Evolutionary conservation across 768 basidiomycete genomes (phyloP).

Genomic region (Tremella yokohamensis): DNA sequence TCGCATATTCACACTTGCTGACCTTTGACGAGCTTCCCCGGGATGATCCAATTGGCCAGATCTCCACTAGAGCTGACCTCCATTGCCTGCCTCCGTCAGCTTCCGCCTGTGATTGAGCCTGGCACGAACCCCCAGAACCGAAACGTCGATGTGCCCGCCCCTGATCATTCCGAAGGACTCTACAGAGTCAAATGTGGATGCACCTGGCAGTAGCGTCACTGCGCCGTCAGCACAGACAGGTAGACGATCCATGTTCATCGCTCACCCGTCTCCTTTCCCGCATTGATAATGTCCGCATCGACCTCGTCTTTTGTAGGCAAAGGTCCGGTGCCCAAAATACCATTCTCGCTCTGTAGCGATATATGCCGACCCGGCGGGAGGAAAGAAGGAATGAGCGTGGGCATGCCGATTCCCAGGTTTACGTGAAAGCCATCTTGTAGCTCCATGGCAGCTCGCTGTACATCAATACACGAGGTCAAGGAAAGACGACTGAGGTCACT

Average conservation of each 20-base stretch:
- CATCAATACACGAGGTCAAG: no score
- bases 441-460: conserved; percentile 25
- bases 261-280: conserved; percentile 28
- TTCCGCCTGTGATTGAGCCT: no score
- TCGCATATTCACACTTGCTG: no score
- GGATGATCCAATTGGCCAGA: conserved; percentile 98
- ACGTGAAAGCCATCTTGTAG: conserved; percentile 40
- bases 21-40: conserved; percentile 61
- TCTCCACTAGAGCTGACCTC: conserved; percentile 86
- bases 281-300: conserved; percentile 46
- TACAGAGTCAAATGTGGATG: conserved; percentile 84
- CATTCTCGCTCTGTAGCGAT: conserved; percentile 52
- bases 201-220: conserved; percentile 84
- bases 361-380: conserved; percentile 46
- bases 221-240: conserved; percentile 4
- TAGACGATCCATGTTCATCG: no score
- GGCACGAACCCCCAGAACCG: conserved; percentile 65
- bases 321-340: conserved; percentile 50
- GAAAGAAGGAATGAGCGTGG: conserved; percentile 45
- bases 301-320: conserved; percentile 48
- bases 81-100: conserved; percentile 55
- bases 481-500: no score
- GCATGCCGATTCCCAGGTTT: conserved; percentile 52
- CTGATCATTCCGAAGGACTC: conserved; percentile 98
- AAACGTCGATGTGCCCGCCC: conserved; percentile 88